Evolutionary conservation across 257 asterid genomes (phyloP).

Genomic region (Plantago major): DNA sequence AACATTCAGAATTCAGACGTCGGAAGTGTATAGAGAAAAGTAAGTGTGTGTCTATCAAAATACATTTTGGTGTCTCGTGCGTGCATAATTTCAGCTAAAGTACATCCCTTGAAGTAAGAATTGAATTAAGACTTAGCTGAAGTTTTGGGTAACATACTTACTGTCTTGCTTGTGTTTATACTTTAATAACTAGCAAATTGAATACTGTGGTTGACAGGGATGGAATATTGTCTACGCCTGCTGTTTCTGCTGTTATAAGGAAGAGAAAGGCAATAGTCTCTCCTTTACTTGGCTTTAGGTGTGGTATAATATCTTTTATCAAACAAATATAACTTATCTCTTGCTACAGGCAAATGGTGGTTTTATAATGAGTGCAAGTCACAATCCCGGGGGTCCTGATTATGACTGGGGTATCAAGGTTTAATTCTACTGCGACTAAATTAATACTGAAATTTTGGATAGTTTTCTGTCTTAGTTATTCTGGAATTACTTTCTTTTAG

Average conservation of each 20-base stretch:
- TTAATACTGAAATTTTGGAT: neutral
- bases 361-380: slow-evolving; percentile 97
- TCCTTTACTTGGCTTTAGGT: slow-evolving; percentile 14
- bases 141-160: too few relatives aligned
- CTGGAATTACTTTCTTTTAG: neutral
- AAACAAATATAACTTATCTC: slow-evolving; percentile 17
- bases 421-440: slow-evolving; percentile 14
- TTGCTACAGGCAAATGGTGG: slow-evolving; percentile 85
- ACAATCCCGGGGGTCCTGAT: slow-evolving; percentile 98
- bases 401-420: slow-evolving; percentile 99
- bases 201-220: slow-evolving; percentile 51
- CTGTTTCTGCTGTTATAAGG: slow-evolving; percentile 95
- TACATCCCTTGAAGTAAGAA: too few relatives aligned
- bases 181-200: slow-evolving; percentile 2
- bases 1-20: too few relatives aligned
- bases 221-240: slow-evolving; percentile 89
- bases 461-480: neutral
- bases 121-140: too few relatives aligned
- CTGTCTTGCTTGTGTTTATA: neutral
- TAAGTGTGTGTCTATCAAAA: too few relatives aligned
- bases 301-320: slow-evolving; percentile 9
- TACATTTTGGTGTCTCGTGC: too few relatives aligned
- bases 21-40: too few relatives aligned
- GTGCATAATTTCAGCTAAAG: too few relatives aligned
- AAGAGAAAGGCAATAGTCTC: slow-evolving; percentile 61